Evolutionary conservation across 2,329 filamentous ascomycete genomes (phyloP).

Genomic region (Hymenoscyphus repandus): DNA sequence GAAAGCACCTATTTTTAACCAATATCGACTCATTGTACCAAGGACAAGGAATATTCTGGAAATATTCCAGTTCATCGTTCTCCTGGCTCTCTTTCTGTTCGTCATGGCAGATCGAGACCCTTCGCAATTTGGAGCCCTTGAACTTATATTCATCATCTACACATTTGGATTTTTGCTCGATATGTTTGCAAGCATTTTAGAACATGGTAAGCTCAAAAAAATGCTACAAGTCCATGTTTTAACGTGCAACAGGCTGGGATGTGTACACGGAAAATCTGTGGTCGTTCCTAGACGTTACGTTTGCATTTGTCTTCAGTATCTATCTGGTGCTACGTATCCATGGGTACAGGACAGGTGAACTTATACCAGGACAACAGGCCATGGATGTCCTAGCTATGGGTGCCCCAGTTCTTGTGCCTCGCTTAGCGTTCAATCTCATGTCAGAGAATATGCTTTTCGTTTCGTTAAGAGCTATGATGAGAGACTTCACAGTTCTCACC

Average conservation of each 20-base stretch:
- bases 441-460: conserved; percentile 82
- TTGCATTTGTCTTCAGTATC: conserved; percentile 63
- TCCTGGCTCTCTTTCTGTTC: conserved; percentile 63
- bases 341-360: conserved; percentile 47
- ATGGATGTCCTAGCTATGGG: conserved; percentile 75
- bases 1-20: conserved; percentile 70
- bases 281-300: conserved; percentile 80
- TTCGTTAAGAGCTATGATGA: conserved; percentile 77
- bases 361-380: conserved; percentile 56
- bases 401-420: conserved; percentile 71
- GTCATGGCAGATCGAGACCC: conserved; percentile 67
- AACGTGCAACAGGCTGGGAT: conserved; percentile 46
- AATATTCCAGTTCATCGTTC: conserved; percentile 64
- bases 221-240: conserved; percentile 32
- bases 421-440: conserved; percentile 76
- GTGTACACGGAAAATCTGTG: conserved; percentile 86
- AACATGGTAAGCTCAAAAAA: conserved; percentile 33
- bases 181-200: conserved; percentile 21
- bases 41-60: conserved; percentile 73
- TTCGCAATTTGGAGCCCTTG: conserved; percentile 49
- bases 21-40: conserved; percentile 80
- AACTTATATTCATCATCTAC: conserved; percentile 67
- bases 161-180: conserved; percentile 61
- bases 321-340: conserved; percentile 66
- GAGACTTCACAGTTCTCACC: conserved; percentile 74